A percentile compares a stretch with the other conserved stretches of the same genome.
Conservation (phyloP, 2,329 filamentous ascomycete genomes). For the Botrytis cinerea region DNA sequence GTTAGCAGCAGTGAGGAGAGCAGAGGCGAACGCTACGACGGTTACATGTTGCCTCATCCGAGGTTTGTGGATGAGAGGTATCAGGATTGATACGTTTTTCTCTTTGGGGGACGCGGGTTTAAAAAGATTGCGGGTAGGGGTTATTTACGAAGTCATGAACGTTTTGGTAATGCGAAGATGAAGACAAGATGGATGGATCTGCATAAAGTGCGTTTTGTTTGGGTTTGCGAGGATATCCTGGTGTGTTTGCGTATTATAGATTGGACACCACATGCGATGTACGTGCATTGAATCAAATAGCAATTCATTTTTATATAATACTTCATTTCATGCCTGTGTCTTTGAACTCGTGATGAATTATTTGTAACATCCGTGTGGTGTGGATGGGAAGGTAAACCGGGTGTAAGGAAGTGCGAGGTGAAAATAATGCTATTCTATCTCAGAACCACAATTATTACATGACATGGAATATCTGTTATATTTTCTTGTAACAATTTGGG, state of each 20-base stretch:
- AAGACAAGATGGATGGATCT: background rate
- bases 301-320: background rate
- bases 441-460: background rate
- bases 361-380: background rate
- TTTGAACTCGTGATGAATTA: background rate
- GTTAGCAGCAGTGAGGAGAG: constrained; percentile 36
- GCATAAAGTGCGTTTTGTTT: background rate
- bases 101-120: background rate
- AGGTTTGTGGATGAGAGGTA: constrained; percentile 19
- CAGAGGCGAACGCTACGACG: constrained; percentile 27
- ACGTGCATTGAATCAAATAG: background rate
- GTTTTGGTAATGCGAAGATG: background rate
- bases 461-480: background rate
- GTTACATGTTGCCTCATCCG: constrained; percentile 23
- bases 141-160: constrained; percentile 19
- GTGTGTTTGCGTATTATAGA: background rate
- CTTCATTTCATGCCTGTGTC: background rate
- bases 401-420: background rate
- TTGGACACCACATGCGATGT: constrained; percentile 1
- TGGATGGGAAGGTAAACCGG: background rate
- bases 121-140: background rate
- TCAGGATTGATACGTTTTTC: background rate
- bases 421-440: too few species aligned
- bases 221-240: constrained; percentile 7
- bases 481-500: background rate